Evolutionary conservation across 2,329 filamentous ascomycete species (phyloP).

Genomic region (Pestalotiopsis sp.): DNA sequence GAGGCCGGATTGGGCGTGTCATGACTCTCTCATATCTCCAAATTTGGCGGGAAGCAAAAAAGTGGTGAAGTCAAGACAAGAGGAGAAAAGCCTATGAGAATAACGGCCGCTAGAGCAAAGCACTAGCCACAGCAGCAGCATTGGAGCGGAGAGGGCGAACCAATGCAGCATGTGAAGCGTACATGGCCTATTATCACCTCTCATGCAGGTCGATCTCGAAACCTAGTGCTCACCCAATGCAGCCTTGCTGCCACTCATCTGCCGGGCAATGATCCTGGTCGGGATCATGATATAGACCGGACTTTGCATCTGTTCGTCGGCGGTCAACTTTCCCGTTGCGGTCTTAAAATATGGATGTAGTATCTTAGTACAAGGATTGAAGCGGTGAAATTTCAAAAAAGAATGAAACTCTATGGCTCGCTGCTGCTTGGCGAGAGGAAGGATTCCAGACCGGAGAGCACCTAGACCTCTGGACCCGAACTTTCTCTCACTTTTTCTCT

Average conservation of each 20-base stretch:
- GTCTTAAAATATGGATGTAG: slow-evolving; percentile 23
- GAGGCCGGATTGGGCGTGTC: too few relatives aligned
- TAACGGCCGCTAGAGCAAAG: not conserved
- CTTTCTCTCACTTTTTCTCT: too few relatives aligned
- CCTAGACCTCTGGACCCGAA: not conserved
- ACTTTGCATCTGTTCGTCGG: not conserved
- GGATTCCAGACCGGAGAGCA: not conserved
- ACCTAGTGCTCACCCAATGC: not conserved
- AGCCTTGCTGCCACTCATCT: not conserved
- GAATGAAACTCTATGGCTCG: too few relatives aligned
- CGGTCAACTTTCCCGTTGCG: slow-evolving; percentile 30
- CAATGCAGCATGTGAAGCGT: not conserved
- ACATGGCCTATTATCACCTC: not conserved
- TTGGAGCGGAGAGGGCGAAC: too few relatives aligned
- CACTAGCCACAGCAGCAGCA: not conserved
- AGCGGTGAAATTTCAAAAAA: slow-evolving; percentile 12
- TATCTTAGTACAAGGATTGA: slow-evolving; percentile 21
- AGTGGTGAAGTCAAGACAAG: too few relatives aligned
- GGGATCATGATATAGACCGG: not conserved
- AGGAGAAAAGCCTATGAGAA: too few relatives aligned
- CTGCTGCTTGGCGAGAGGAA: not conserved
- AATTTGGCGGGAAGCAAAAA: too few relatives aligned
- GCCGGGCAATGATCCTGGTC: not conserved
- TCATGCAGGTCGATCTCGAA: not conserved
- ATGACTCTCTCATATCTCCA: too few relatives aligned